A percentile compares a stretch with the other conserved stretches of the same genome.
Conservation (phyloP, 495 filamentous ascomycete species). For the Copromyces sp. region DNA sequence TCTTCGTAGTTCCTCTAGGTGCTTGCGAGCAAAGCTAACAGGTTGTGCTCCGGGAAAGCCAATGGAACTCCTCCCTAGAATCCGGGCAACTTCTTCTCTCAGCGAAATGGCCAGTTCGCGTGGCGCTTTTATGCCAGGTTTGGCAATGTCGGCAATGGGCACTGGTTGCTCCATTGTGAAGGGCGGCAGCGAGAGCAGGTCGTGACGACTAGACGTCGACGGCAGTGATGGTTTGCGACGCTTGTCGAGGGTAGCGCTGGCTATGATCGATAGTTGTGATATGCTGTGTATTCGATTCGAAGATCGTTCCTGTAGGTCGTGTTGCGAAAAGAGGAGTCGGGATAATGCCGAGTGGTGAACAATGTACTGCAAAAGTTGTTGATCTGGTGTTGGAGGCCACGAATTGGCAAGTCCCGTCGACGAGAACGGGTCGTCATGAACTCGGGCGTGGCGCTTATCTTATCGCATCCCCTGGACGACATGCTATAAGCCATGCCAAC, state of each 20-base stretch:
- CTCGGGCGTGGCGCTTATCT: neutral
- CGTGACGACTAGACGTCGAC: neutral
- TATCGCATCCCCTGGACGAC: neutral
- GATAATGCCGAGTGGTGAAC: neutral
- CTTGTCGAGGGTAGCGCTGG: neutral
- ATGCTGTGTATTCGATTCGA: neutral
- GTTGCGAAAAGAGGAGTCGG: neutral
- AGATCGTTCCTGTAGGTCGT: neutral
- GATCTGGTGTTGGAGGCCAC: neutral
- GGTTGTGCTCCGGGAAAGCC: constrained; percentile 91
- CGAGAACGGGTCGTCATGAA: neutral
- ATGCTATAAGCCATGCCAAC: neutral
- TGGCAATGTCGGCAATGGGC: constrained; percentile 34
- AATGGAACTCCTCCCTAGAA: constrained; percentile 56
- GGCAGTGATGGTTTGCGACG: neutral
- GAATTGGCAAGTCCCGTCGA: neutral
- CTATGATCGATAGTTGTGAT: neutral
- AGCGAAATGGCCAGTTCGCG: constrained; percentile 46
- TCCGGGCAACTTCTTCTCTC: constrained; percentile 60
- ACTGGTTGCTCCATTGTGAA: constrained; percentile 17
- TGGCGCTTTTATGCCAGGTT: constrained; percentile 58
- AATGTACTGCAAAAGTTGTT: neutral
- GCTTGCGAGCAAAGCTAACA: constrained; percentile 72
- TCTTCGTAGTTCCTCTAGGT: constrained; percentile 64
- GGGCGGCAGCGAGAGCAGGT: neutral